These are phyloP conservation scores for Exophiala dermatitidis DNA, from an alignment of 2,329 filamentous ascomycete genomes.

Conservation along the genomic window DNA sequence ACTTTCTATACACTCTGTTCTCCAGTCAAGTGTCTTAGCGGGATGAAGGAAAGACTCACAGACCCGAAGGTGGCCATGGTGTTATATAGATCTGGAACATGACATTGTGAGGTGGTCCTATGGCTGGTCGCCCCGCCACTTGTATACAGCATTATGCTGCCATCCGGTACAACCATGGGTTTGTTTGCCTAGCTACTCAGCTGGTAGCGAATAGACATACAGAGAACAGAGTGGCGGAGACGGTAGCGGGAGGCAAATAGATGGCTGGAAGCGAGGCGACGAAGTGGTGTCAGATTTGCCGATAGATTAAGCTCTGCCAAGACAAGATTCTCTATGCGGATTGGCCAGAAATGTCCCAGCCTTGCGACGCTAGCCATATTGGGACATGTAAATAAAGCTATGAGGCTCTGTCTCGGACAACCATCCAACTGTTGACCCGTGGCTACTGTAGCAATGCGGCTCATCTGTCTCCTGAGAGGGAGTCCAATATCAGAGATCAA, in stretches of 20 bases:
- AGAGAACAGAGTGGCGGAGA: background rate
- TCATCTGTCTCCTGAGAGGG: background rate
- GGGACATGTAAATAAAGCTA: constrained; percentile 4
- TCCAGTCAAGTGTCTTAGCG: background rate
- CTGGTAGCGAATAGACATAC: background rate
- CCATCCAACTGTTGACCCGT: background rate
- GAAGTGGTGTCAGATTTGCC: background rate
- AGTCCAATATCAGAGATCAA: background rate
- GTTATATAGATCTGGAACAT: constrained; percentile 4
- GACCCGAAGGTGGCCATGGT: constrained; percentile 4
- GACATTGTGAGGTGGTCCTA: background rate
- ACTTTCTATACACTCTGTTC: background rate
- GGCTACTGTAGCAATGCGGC: background rate
- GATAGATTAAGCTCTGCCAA: background rate
- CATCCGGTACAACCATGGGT: background rate
- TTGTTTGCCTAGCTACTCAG: background rate
- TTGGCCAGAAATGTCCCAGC: constrained; percentile 1
- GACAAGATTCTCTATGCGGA: background rate
- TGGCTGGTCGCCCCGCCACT: background rate
- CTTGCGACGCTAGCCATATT: background rate
- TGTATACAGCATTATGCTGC: background rate
- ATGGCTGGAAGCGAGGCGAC: background rate
- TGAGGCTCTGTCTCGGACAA: background rate
- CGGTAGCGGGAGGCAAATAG: background rate
- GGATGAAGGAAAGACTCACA: constrained; percentile 4